Evolutionary conservation across 352 stramenopile genomes (phyloP), one percentile per base, ranked within the genome.

Genomic region (Elongisporangium undulatum): DNA sequence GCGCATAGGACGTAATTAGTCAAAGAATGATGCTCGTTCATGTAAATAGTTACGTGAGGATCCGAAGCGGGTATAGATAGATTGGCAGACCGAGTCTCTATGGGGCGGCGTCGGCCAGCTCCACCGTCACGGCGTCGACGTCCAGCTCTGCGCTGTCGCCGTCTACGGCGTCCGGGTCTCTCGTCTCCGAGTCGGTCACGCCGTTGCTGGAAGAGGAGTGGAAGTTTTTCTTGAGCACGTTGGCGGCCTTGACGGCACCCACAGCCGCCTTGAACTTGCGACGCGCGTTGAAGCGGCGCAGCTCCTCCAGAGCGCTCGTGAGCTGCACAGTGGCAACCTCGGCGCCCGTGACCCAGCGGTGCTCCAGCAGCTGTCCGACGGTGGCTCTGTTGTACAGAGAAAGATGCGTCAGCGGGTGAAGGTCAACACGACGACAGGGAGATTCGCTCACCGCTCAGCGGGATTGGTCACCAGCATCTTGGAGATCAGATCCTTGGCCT

Each of bases 401-500:
- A 19, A 64, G 1, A n/a, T n/a, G n/a, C n/a, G 24, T 59, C 23
- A 61, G 21, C 21, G 51, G 53, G 50, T 56, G 9, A 20, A 66
- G 1, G 49, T 12, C 55, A 9, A 55, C 22, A 59, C 48, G 49
- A 0, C 20, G 45, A 20, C 3, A 45, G 26, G 12, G 48, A 4
- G 19, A 52, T 29, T 6, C 15, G 63, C 75, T 49, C 51, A 92
- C 79, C 96, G 76, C 63, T 97, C 77, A 17, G 85, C 69, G 17
- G 90, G 87, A 69, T 98, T 82, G n/a, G 97, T 74, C 3, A 97
- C 69, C 7, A 99, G 85, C 71, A 98, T 89, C 64, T 87, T 82
- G n/a, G 68, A 79, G 63, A 99, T 98, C 26, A 99, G 74, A 55
- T 98, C 92, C 71, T 98, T 98, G 51, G 92, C 96, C 53, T 97